phyloP scores from a whole-genome alignment of 345 rosid species.

The Lenwebbia sp. region DNA sequence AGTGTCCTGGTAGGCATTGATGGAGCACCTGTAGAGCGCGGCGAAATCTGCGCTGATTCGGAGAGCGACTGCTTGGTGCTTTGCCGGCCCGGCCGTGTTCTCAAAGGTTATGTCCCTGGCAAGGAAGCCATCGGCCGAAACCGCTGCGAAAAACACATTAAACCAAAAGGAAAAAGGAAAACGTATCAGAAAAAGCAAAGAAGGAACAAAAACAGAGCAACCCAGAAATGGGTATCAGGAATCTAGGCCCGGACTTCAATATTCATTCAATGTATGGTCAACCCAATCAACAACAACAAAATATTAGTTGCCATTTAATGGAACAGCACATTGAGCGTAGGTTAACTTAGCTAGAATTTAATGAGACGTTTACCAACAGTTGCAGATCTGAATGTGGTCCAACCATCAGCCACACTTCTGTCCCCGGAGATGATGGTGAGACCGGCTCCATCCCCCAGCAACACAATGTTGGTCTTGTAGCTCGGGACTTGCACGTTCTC shows the following conservation, averaged over 20 bases:
- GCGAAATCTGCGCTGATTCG: conserved; percentile 60
- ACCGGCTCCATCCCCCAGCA: conserved; percentile 68
- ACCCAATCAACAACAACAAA: background rate
- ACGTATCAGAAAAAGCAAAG: background rate
- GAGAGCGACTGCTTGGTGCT: conserved; percentile 74
- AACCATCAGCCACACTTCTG: conserved; percentile 60
- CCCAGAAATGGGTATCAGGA: background rate
- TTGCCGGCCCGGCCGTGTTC: conserved; percentile 72
- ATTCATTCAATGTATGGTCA: background rate
- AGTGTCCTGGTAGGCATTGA: conserved; percentile 68
- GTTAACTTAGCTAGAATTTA: background rate
- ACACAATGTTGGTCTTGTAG: conserved; percentile 55
- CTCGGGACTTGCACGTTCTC: conserved; percentile 67
- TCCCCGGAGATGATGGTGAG: conserved; percentile 53
- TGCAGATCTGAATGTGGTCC: conserved; percentile 98
- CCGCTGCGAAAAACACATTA: conserved; percentile 27
- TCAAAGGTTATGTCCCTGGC: conserved; percentile 62
- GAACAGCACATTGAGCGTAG: background rate
- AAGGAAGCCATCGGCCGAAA: conserved; percentile 67
- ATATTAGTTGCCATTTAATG: background rate
- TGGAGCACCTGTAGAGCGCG: conserved; percentile 47
- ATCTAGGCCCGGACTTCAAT: background rate
- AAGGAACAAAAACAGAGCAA: background rate
- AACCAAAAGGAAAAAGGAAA: background rate
- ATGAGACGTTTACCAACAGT: conserved; percentile 44